These are phyloP conservation scores for Ilex paraguariensis DNA, from an alignment of 305 asterid genomes.

Conservation along the genomic window DNA sequence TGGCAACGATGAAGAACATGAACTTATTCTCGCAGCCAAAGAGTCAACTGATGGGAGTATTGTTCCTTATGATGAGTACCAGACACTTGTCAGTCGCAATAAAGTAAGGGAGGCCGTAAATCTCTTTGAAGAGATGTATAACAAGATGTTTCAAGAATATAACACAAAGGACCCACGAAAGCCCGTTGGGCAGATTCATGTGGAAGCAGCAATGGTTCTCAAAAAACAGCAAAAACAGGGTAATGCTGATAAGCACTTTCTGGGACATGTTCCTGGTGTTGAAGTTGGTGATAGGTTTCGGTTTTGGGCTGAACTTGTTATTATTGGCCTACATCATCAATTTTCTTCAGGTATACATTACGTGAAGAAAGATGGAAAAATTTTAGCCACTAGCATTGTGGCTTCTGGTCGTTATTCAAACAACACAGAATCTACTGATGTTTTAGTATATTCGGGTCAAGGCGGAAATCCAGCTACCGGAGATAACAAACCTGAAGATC, in stretches of 20 bases:
- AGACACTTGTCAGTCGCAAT: slow-evolving; percentile 1
- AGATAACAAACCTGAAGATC: slow-evolving; percentile 8
- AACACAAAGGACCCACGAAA: slow-evolving; percentile 6
- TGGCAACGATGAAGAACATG: slow-evolving; percentile 1
- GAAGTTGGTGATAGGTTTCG: slow-evolving; percentile 24
- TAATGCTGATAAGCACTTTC: not conserved
- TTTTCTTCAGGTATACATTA: slow-evolving; percentile 16
- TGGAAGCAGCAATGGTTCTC: slow-evolving; percentile 22
- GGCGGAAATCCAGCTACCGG: slow-evolving; percentile 22
- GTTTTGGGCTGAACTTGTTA: slow-evolving; percentile 26
- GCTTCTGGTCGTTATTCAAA: slow-evolving; percentile 38
- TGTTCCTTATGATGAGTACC: slow-evolving; percentile 18
- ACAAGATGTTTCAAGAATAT: slow-evolving; percentile 9
- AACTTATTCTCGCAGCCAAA: not conserved
- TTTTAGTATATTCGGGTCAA: slow-evolving; percentile 24
- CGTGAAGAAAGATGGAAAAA: slow-evolving; percentile 1
- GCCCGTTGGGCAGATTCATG: not conserved
- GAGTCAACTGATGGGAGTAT: slow-evolving; percentile 16
- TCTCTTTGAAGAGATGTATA: slow-evolving; percentile 10
- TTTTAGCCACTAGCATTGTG: slow-evolving; percentile 21
- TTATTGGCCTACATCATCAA: slow-evolving; percentile 25
- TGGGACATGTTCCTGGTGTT: slow-evolving; percentile 36
- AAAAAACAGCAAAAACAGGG: slow-evolving; percentile 19
- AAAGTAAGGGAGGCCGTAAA: slow-evolving; percentile 13
- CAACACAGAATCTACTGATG: slow-evolving; percentile 9